phyloP scores from a whole-genome alignment of 1,284 basidiomycete species.

The Papiliotrema nemorosa region DNA sequence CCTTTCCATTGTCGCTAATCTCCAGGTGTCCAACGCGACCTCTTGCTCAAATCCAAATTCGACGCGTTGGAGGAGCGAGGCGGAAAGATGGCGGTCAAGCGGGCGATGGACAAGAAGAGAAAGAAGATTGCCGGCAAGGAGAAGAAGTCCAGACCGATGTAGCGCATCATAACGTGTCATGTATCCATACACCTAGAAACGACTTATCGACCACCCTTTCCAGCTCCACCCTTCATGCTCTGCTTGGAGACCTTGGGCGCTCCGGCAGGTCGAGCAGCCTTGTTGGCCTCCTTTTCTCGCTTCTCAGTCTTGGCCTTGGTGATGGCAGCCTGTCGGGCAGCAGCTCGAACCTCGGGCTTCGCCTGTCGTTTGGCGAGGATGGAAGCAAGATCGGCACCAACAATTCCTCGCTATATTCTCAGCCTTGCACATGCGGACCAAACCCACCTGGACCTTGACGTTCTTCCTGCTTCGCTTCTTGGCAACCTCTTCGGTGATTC shows the following conservation, averaged over 20 bases:
- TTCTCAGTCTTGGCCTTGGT: conserved; percentile 90
- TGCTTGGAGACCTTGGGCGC: conserved; percentile 90
- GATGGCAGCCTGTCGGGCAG: conserved; percentile 79
- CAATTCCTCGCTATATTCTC: conserved; percentile 81
- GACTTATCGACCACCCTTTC: conserved; percentile 49
- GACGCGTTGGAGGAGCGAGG: conserved; percentile 69
- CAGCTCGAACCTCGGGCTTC: conserved; percentile 77
- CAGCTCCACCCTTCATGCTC: conserved; percentile 78
- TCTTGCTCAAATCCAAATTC: conserved; percentile 69
- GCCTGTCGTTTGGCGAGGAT: conserved; percentile 91
- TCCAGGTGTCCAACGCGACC: conserved; percentile 69
- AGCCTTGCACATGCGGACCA: neutral
- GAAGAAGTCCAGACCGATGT: conserved; percentile 72
- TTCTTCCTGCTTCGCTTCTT: conserved; percentile 98
- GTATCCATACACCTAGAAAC: neutral
- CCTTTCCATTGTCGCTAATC: neutral
- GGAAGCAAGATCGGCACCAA: conserved; percentile 87
- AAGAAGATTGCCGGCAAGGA: conserved; percentile 85
- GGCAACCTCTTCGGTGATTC: conserved; percentile 95
- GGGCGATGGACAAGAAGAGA: conserved; percentile 81
- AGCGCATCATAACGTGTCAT: neutral
- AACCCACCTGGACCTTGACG: conserved; percentile 72
- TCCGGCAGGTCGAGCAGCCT: conserved; percentile 61
- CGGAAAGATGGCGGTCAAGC: conserved; percentile 75
- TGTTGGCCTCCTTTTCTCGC: conserved; percentile 94